Conservation (phyloP, 139 green algal species). For the Haematococcus lacustris region DNA sequence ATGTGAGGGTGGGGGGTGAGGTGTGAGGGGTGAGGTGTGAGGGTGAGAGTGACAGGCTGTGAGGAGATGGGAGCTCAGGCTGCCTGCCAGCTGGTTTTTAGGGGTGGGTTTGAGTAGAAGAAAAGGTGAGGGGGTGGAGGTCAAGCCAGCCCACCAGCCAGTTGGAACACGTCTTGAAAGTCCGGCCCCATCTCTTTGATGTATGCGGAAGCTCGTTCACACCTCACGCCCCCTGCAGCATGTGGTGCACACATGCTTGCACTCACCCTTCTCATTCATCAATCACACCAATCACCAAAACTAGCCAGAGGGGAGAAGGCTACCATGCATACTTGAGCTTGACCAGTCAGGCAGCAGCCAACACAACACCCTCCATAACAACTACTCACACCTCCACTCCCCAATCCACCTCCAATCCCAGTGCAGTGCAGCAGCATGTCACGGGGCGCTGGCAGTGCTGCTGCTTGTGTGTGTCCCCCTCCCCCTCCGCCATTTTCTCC, state of each 20-base stretch:
- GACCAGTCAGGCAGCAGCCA: background rate
- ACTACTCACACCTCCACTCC: too few species aligned
- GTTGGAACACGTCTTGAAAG: conserved; percentile 61
- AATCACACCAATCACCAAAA: too few species aligned
- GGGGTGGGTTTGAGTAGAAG: background rate
- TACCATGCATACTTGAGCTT: background rate
- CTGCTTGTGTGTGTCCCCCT: background rate
- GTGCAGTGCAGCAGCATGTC: background rate
- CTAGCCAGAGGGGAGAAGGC: too few species aligned
- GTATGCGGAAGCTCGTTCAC: conserved; percentile 70
- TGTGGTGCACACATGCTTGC: too few species aligned
- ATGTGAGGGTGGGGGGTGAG: background rate
- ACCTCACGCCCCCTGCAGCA: conserved; percentile 61
- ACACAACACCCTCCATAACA: too few species aligned
- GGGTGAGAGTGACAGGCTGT: too few species aligned
- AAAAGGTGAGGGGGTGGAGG: background rate
- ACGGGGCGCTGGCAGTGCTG: background rate
- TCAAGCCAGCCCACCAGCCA: conserved; percentile 31
- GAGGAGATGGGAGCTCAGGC: too few species aligned
- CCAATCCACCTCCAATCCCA: background rate
- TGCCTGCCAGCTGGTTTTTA: background rate
- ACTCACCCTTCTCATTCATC: too few species aligned
- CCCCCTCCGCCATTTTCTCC: background rate
- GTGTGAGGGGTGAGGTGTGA: too few species aligned
- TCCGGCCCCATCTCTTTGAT: conserved; percentile 45